Percentiles rank a stretch among this genome's conserved stretches.
Conservation (phyloP, 140 eudicot genomes). For the Senecio squalidus region DNA sequence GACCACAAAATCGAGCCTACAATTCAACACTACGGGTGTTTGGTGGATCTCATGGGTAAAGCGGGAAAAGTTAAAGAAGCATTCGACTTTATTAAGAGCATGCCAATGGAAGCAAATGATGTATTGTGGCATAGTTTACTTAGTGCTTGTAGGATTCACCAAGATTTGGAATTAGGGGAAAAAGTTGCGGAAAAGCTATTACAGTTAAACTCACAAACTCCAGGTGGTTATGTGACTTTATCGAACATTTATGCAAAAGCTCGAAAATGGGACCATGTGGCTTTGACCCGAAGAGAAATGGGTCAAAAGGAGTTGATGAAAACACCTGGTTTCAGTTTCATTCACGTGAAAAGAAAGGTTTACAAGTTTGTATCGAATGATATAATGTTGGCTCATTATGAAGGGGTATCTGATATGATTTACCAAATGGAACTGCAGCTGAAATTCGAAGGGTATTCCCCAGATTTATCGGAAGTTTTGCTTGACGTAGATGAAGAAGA, state of each 20-base stretch:
- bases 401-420: conserved; percentile 62
- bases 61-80: conserved; percentile 70
- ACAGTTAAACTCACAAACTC: conserved; percentile 19
- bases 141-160: conserved; percentile 47
- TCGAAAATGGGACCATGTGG: conserved; percentile 50
- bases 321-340: conserved; percentile 47
- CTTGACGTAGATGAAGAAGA: conserved; percentile 72
- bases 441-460: conserved; percentile 74
- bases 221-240: conserved; percentile 43
- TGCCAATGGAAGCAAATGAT: conserved; percentile 77
- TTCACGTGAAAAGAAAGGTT: conserved; percentile 53
- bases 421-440: conserved; percentile 90
- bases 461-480: conserved; percentile 60
- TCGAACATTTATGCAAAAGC: conserved; percentile 68
- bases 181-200: conserved; percentile 42
- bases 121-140: conserved; percentile 71
- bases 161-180: conserved; percentile 49
- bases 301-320: conserved; percentile 33
- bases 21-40: conserved; percentile 76
- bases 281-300: conserved; percentile 40
- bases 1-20: conserved; percentile 61
- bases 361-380: conserved; percentile 74
- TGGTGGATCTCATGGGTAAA: conserved; percentile 76
- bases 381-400: conserved; percentile 32
- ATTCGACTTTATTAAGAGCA: conserved; percentile 40